phyloP scores from a whole-genome alignment of 495 filamentous ascomycete genomes.

The Aspergillus funiculosus region DNA sequence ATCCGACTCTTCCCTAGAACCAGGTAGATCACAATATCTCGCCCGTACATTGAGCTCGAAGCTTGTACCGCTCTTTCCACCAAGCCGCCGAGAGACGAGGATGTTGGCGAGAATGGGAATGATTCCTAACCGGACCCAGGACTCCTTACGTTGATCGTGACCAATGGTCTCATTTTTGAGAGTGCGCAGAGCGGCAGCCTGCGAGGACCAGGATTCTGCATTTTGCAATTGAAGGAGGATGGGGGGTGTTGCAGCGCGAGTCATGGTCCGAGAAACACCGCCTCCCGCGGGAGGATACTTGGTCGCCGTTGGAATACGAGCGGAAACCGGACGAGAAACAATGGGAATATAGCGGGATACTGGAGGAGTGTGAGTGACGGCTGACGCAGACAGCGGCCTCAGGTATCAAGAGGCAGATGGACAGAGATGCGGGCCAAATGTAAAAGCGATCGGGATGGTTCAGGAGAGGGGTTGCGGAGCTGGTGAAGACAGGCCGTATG shows the following conservation, averaged over 20 bases:
- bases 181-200: constrained; percentile 58
- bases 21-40: constrained; percentile 16
- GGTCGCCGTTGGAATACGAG: not conserved
- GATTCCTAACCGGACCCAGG: constrained; percentile 63
- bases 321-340: too few species aligned
- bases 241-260: constrained; percentile 44
- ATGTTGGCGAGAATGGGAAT: constrained; percentile 61
- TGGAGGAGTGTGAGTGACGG: too few species aligned
- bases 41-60: constrained; percentile 32
- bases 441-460: not conserved
- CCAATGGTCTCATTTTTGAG: constrained; percentile 89
- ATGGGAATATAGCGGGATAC: too few species aligned
- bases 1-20: constrained; percentile 46
- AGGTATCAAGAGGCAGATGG: too few species aligned
- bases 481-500: not conserved
- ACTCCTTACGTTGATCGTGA: constrained; percentile 78
- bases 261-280: constrained; percentile 40
- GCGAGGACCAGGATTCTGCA: constrained; percentile 53
- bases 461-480: constrained; percentile 6
- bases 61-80: constrained; percentile 32
- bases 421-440: not conserved
- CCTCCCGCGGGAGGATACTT: constrained; percentile 25
- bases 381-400: too few species aligned
- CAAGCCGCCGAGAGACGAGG: constrained; percentile 37
- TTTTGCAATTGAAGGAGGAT: constrained; percentile 58